phyloP scores from a whole-genome alignment of 2,329 filamentous ascomycete species.

The Paraconiothyrium brasiliense region DNA sequence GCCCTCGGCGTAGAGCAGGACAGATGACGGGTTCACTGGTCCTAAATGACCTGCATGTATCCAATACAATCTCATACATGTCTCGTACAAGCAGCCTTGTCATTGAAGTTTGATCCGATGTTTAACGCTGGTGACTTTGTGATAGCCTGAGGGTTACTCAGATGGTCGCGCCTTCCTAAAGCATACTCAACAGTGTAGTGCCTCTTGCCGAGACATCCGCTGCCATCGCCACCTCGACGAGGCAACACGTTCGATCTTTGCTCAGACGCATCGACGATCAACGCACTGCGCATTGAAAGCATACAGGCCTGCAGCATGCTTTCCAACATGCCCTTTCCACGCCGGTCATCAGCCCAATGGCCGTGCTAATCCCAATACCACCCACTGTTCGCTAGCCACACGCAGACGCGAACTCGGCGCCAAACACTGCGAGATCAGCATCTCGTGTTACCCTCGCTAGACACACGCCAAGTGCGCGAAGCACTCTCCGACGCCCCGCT shows the following conservation, averaged over 20 bases:
- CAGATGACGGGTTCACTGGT: conserved; percentile 36
- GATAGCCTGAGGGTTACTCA: background rate
- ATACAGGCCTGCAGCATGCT: background rate
- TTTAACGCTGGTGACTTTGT: background rate
- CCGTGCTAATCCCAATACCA: background rate
- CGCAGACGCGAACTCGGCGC: conserved; percentile 2
- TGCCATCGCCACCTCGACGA: background rate
- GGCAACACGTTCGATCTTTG: background rate
- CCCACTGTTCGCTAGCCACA: background rate
- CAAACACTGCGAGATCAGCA: conserved; percentile 7
- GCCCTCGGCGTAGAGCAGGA: conserved; percentile 39
- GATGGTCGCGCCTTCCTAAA: conserved; percentile 11
- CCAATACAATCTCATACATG: conserved; percentile 5
- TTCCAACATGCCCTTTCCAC: background rate
- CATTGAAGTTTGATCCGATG: background rate
- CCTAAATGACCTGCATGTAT: conserved; percentile 10
- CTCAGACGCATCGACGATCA: conserved; percentile 1
- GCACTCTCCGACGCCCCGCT: background rate
- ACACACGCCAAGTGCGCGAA: conserved; percentile 1
- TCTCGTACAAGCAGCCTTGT: background rate
- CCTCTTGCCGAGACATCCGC: conserved; percentile 14
- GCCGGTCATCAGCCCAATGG: background rate
- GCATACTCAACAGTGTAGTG: conserved; percentile 1
- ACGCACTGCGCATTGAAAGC: background rate
- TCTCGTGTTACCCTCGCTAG: conserved; percentile 2